Evolutionary conservation across 2,329 filamentous ascomycete genomes (phyloP), one percentile per base, ranked within the genome.

Genomic region (Fusarium verticillioides): DNA sequence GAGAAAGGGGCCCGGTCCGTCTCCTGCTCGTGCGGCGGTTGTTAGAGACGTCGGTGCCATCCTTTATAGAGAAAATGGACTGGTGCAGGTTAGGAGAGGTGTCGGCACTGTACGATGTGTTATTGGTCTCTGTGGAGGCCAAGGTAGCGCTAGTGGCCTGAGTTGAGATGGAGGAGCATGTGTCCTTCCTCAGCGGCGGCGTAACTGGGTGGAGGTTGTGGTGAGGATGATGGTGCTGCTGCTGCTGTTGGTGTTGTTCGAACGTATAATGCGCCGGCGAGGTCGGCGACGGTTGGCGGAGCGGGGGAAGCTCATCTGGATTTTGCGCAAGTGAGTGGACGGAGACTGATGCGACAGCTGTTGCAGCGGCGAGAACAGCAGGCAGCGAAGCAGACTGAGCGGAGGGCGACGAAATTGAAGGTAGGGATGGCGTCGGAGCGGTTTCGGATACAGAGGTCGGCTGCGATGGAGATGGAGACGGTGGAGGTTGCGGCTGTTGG

Each of bases 1-100:
- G 85, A 37, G 88, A 89, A 70, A 90, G 82, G 69, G 88, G 88
- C 46, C 88, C 88, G 70, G 88, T 90, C 63, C 88, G 86, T 79
- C 88, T 85, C 77, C 88, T 86, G 78, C 86, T 90, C 70, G 87
- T 83, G 75, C 87, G 86, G 75, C 87, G 86, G 78, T 83, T 84
- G 78, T 85, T 85, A 82, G 84, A 84, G 78, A 87, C 81, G 80
- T 88, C 87, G 80, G 84, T 82, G 69, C 86, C 87, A 84, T 89
- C 88, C 80, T 86, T 86, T 71, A 87, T 82, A 68, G 87, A 87
- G 79, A 89, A 89, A 78, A 88, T 86, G 75, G 84, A 86, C 78
- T 88, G 86, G 61, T 83, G 80, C 75, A 83, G 81, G 72, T 80
- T 85, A 74, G 85, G 85, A 78, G 87, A 88, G 76, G 85, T 85